These are phyloP conservation scores for Chaetomium sp. DNA, from an alignment of 2,329 filamentous ascomycete species.

Conservation along the genomic window DNA sequence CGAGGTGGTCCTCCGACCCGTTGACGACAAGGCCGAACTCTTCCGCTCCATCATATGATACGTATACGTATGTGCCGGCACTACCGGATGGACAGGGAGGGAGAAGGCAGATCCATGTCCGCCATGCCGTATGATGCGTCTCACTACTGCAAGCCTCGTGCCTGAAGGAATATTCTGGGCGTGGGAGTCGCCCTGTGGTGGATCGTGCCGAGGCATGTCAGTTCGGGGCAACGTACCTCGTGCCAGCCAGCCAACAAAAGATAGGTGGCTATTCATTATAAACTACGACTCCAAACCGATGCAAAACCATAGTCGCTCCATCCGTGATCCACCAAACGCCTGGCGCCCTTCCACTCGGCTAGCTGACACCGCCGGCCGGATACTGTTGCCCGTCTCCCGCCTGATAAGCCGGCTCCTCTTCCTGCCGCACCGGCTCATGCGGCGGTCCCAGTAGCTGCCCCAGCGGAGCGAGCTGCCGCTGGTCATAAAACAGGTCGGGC, in stretches of 20 bases:
- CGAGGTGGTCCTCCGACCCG: neutral
- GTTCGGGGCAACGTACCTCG: neutral
- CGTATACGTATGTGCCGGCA: neutral
- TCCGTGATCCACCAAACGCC: conserved; percentile 9
- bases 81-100: neutral
- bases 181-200: neutral
- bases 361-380: neutral
- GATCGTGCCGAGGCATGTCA: neutral
- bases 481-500: conserved; percentile 16
- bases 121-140: neutral
- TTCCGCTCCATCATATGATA: neutral
- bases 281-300: neutral
- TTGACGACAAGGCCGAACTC: neutral
- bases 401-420: neutral
- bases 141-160: neutral
- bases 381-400: neutral
- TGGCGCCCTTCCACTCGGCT: neutral
- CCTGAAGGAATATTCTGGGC: neutral
- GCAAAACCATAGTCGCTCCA: neutral
- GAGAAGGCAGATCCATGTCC: neutral
- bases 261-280: neutral
- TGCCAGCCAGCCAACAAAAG: neutral
- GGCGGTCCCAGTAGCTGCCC: conserved; percentile 15
- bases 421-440: conserved; percentile 7
- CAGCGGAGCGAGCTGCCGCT: conserved; percentile 20